Conservation (phyloP, 371 early-diverging fungal genomes). For the Mucor velutinosus region DNA sequence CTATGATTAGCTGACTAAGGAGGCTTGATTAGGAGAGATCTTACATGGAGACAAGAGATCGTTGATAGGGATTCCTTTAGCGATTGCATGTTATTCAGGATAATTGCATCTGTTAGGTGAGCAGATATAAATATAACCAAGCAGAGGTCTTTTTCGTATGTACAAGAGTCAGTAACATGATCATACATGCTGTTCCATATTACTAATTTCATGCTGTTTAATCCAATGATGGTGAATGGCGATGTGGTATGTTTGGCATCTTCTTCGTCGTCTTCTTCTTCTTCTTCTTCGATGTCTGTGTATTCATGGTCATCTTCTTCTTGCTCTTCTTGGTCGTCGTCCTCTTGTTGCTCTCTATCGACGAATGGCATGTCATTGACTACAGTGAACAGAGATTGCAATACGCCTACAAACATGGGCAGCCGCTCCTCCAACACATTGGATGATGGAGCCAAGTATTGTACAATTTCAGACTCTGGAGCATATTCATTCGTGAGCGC, state of each 20-base stretch:
- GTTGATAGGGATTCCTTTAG: slow-evolving; percentile 10
- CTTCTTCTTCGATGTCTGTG: slow-evolving; percentile 13
- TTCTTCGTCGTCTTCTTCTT: background rate
- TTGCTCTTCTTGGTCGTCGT: background rate
- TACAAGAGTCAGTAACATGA: background rate
- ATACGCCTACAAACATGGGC: slow-evolving; percentile 29
- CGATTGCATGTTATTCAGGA: slow-evolving; percentile 12
- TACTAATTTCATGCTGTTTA: slow-evolving; percentile 20
- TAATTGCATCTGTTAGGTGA: slow-evolving; percentile 8
- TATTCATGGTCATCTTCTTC: slow-evolving; percentile 6
- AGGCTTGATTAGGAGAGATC: background rate
- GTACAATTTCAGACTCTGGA: slow-evolving; percentile 28
- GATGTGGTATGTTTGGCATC: background rate
- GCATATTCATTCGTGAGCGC: slow-evolving; percentile 25
- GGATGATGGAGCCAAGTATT: slow-evolving; percentile 18
- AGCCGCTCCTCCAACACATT: slow-evolving; percentile 17
- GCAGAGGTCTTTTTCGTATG: slow-evolving; percentile 17
- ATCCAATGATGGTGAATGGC: slow-evolving; percentile 23
- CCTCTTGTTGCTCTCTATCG: background rate
- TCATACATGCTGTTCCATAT: slow-evolving; percentile 19
- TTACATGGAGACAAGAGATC: background rate
- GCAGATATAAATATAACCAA: slow-evolving; percentile 20
- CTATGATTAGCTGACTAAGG: background rate
- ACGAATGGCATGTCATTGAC: slow-evolving; percentile 21
- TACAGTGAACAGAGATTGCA: slow-evolving; percentile 25